phyloP scores from a whole-genome alignment of 306 rosid genomes.

The Cicer pinnatifidum region DNA sequence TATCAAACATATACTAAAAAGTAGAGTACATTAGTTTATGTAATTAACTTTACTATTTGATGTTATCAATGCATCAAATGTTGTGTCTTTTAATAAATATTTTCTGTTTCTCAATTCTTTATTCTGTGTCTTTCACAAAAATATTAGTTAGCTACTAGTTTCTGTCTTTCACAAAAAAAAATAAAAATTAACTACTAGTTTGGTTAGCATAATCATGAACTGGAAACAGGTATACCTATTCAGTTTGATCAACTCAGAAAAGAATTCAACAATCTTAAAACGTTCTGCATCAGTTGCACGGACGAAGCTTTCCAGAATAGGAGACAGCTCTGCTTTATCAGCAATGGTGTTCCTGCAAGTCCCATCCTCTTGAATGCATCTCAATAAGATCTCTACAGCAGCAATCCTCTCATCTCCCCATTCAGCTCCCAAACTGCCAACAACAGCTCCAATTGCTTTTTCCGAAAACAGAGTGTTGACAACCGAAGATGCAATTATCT shows the following conservation, averaged over 20 bases:
- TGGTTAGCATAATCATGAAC: conserved; percentile 16
- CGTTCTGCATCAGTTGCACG: conserved; percentile 62
- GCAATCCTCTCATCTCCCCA: conserved; percentile 71
- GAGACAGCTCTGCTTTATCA: conserved; percentile 71
- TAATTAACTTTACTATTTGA: not conserved
- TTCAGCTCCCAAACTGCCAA: conserved; percentile 67
- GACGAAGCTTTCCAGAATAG: conserved; percentile 67
- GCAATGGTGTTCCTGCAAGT: conserved; percentile 73
- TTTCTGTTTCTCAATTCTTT: not conserved
- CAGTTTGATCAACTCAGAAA: conserved; percentile 75
- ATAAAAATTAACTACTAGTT: not conserved
- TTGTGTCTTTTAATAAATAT: not conserved
- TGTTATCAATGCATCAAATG: conserved; percentile 12
- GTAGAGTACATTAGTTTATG: conserved; percentile 4
- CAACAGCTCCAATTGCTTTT: conserved; percentile 56
- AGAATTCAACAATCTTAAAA: conserved; percentile 66
- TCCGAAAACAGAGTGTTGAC: conserved; percentile 53
- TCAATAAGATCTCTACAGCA: conserved; percentile 71
- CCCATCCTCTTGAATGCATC: conserved; percentile 83
- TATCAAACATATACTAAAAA: conserved; percentile 25
- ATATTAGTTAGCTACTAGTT: not conserved
- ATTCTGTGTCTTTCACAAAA: not conserved
- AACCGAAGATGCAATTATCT: conserved; percentile 53
- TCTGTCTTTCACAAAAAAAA: too few relatives aligned
- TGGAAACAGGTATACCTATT: conserved; percentile 59